A percentile compares a stretch with the other conserved stretches of the same genome.
Evolutionary conservation across 345 rosid species (phyloP).

Genomic region (Eucalyptus guilfoylei): DNA sequence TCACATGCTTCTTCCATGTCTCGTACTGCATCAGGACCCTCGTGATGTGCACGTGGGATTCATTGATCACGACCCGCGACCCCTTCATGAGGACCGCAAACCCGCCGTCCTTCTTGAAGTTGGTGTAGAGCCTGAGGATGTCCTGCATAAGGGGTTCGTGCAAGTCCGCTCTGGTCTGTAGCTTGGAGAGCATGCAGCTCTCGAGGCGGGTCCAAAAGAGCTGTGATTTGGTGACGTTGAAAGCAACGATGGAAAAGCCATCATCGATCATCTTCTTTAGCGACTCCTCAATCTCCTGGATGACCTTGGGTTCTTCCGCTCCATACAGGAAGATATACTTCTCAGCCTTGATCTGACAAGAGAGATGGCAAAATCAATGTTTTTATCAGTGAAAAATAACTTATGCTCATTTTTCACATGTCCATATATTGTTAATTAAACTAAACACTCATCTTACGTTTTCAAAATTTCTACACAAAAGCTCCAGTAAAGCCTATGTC

Average conservation of each 20-base stretch:
- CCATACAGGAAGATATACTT: not conserved
- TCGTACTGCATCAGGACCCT: not conserved
- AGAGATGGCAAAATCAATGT: not conserved
- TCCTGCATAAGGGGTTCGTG: not conserved
- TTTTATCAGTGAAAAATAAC: not conserved
- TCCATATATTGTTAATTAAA: not conserved
- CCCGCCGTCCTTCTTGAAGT: slow-evolving; percentile 1
- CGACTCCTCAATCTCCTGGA: not conserved
- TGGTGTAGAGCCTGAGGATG: not conserved
- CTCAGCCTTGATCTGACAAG: not conserved
- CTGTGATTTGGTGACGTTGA: not conserved
- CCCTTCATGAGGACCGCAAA: not conserved
- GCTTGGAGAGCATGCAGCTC: not conserved
- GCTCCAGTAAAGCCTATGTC: not conserved
- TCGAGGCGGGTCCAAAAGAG: not conserved
- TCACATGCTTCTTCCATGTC: not conserved
- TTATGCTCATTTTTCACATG: not conserved
- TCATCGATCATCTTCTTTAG: not conserved
- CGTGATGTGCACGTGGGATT: not conserved
- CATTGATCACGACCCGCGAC: not conserved
- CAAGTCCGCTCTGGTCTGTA: not conserved
- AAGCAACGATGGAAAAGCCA: not conserved
- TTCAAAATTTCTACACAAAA: not conserved
- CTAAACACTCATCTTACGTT: not conserved
- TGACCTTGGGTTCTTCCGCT: not conserved